Conservation (phyloP, 1,284 basidiomycete species). For the Sporisorium reilianum region DNA sequence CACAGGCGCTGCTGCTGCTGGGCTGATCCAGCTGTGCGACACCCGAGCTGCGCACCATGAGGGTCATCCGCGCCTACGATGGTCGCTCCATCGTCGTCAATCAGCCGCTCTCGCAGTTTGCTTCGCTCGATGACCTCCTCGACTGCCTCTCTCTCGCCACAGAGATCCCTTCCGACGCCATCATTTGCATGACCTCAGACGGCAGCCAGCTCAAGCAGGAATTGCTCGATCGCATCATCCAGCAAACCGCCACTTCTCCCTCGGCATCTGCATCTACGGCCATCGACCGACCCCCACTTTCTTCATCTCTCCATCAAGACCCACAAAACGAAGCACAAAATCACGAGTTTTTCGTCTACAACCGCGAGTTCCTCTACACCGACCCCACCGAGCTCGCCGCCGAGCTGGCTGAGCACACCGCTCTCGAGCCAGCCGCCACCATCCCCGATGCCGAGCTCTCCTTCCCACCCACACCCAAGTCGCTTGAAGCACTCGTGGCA, state of each 20-base stretch:
- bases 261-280: conserved; percentile 22
- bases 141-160: conserved; percentile 66
- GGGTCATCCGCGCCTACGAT: conserved; percentile 62
- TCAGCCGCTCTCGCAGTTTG: conserved; percentile 60
- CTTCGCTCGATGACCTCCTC: conserved; percentile 61
- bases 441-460: conserved; percentile 42
- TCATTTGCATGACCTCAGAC: conserved; percentile 66
- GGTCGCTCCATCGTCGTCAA: conserved; percentile 61
- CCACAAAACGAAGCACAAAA: conserved; percentile 8
- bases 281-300: conserved; percentile 7
- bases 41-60: conserved; percentile 40
- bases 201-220: conserved; percentile 63
- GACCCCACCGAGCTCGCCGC: conserved; percentile 57
- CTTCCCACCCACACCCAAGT: conserved; percentile 56
- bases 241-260: conserved; percentile 17
- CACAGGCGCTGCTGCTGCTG: neutral
- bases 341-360: conserved; percentile 65
- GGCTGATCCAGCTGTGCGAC: neutral
- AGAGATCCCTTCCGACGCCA: conserved; percentile 60
- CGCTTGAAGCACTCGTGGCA: conserved; percentile 48
- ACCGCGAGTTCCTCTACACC: conserved; percentile 64
- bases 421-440: conserved; percentile 28
- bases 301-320: conserved; percentile 15
- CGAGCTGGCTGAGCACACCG: conserved; percentile 52
- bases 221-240: conserved; percentile 50